Conservation (phyloP, 2,329 filamentous ascomycete species). For the Aphanocladium album region DNA sequence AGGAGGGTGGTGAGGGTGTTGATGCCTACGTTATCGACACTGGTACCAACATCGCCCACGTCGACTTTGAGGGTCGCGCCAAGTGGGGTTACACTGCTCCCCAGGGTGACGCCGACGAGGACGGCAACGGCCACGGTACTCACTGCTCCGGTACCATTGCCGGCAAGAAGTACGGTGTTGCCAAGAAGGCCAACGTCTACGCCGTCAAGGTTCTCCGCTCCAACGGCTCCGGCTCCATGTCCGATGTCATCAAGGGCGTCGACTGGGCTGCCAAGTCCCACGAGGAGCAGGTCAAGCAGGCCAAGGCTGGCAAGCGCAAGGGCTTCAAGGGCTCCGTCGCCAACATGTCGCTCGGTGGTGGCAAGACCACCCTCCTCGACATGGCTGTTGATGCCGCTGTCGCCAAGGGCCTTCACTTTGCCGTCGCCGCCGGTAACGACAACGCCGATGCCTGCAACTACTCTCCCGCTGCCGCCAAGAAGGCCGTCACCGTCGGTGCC, state of each 20-base stretch:
- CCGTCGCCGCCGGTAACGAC: slow-evolving; percentile 96
- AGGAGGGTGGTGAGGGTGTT: slow-evolving; percentile 90
- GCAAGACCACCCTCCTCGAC: slow-evolving; percentile 90
- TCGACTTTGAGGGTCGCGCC: slow-evolving; percentile 95
- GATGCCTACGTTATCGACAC: slow-evolving; percentile 99
- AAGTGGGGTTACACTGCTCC: slow-evolving; percentile 98
- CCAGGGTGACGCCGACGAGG: slow-evolving; percentile 71
- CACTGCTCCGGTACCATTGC: slow-evolving; percentile 98
- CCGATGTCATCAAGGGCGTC: slow-evolving; percentile 96
- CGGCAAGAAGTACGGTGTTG: slow-evolving; percentile 98
- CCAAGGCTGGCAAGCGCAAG: slow-evolving; percentile 86
- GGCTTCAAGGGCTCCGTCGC: slow-evolving; percentile 98
- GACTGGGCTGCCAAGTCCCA: slow-evolving; percentile 87
- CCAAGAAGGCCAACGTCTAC: slow-evolving; percentile 96
- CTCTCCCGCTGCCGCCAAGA: slow-evolving; percentile 87
- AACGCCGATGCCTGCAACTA: slow-evolving; percentile 99
- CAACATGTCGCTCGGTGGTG: slow-evolving; percentile 99
- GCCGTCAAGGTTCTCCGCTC: slow-evolving; percentile 98
- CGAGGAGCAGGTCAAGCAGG: slow-evolving; percentile 65
- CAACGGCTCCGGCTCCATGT: slow-evolving; percentile 97
- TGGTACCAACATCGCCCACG: slow-evolving; percentile 87
- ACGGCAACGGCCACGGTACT: slow-evolving; percentile 97
- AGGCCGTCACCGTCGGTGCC: slow-evolving; percentile 93
- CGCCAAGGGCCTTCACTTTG: slow-evolving; percentile 88
- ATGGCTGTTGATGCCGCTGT: slow-evolving; percentile 92